Conservation (phyloP, 208 protist genomes). For the Acanthamoeba lenticulata region DNA sequence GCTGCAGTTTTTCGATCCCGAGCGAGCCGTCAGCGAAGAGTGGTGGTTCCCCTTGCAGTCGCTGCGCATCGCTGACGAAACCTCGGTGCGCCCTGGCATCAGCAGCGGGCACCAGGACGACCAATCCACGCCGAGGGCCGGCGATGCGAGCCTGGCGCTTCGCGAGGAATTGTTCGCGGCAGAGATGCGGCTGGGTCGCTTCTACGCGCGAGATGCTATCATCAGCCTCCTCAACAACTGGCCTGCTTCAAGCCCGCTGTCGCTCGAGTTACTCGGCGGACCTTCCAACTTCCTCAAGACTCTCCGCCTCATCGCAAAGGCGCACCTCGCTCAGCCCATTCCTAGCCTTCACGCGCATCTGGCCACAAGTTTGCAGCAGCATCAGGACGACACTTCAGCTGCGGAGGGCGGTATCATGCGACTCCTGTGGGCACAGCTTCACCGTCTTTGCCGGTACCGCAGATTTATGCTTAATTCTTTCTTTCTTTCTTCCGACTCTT, state of each 20-base stretch:
- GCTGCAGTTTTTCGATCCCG: slow-evolving; percentile 42
- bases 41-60: slow-evolving; percentile 58
- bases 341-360: background rate
- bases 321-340: slow-evolving; percentile 31
- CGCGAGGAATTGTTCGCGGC: background rate
- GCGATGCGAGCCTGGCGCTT: background rate
- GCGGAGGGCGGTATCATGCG: background rate
- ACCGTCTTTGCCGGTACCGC: background rate
- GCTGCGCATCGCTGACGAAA: background rate
- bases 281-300: slow-evolving; percentile 24
- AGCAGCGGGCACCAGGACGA: background rate
- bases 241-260: slow-evolving; percentile 23
- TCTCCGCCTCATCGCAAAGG: slow-evolving; percentile 15
- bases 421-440: background rate
- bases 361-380: background rate
- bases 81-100: background rate
- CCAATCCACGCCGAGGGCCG: background rate
- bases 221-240: slow-evolving; percentile 55
- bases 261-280: slow-evolving; percentile 4
- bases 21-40: slow-evolving; percentile 42
- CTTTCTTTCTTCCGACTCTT: background rate
- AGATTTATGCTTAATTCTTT: no score
- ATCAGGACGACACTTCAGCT: no score
- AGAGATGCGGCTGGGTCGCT: slow-evolving; percentile 13
- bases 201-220: slow-evolving; percentile 27